Evolutionary conservation across 2,329 filamentous ascomycete species (phyloP).

Genomic region (Microthyrium microscopicum): DNA sequence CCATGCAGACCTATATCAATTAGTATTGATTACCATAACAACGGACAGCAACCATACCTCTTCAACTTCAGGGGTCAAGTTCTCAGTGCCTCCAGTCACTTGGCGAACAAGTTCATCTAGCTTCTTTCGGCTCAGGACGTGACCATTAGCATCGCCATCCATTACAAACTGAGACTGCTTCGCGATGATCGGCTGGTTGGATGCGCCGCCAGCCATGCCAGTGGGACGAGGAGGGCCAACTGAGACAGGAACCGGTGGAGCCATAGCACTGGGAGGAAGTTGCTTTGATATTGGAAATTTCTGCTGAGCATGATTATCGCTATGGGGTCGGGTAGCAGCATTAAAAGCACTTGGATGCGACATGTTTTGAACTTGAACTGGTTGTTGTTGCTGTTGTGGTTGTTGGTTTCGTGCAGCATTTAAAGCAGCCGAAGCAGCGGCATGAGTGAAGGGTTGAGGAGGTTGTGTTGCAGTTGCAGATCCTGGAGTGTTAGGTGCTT

Average conservation of each 20-base stretch:
- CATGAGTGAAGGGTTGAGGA: not conserved
- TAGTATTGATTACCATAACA: conserved; percentile 8
- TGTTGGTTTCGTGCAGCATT: conserved; percentile 13
- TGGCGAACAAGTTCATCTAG: conserved; percentile 88
- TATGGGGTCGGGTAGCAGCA: conserved; percentile 10
- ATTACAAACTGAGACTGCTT: conserved; percentile 73
- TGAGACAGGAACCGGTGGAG: conserved; percentile 48
- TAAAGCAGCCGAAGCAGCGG: conserved; percentile 14
- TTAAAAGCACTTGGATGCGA: conserved; percentile 11
- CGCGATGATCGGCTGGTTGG: conserved; percentile 60
- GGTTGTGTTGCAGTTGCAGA: conserved; percentile 12
- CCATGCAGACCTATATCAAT: conserved; percentile 54
- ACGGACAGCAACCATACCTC: conserved; percentile 44
- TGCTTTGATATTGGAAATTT: conserved; percentile 76
- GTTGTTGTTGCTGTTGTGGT: conserved; percentile 3
- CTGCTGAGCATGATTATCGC: conserved; percentile 30
- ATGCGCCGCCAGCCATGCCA: conserved; percentile 69
- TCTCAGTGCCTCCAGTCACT: conserved; percentile 67
- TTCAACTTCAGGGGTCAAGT: conserved; percentile 85
- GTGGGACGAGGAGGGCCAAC: conserved; percentile 63
- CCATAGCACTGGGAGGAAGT: conserved; percentile 40
- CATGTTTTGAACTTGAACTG: conserved; percentile 8
- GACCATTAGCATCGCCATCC: conserved; percentile 69
- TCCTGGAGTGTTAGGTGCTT: conserved; percentile 6
- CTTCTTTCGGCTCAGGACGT: conserved; percentile 94